Conservation (phyloP, 441 rosid species). For the Adansonia grandidieri region DNA sequence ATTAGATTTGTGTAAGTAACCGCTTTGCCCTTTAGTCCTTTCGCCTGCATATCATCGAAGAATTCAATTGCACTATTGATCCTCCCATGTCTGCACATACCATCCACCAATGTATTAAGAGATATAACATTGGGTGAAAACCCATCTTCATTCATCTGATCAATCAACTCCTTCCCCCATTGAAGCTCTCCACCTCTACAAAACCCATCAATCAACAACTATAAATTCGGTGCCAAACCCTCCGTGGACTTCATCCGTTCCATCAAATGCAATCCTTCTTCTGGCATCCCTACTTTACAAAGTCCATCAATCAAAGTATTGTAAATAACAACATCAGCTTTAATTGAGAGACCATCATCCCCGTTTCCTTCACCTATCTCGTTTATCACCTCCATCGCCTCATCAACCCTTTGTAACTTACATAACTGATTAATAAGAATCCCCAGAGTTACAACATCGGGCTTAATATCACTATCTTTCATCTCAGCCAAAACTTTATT, state of each 20-base stretch:
- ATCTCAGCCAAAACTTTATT: conserved; percentile 53
- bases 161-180: conserved; percentile 54
- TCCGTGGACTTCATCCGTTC: conserved; percentile 53
- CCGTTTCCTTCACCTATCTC: conserved; percentile 44
- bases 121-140: conserved; percentile 54
- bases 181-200: conserved; percentile 69
- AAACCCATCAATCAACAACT: conserved; percentile 72
- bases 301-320: conserved; percentile 76
- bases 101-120: conserved; percentile 60
- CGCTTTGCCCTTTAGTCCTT: conserved; percentile 55
- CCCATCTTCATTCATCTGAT: conserved; percentile 60
- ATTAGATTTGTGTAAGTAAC: conserved; percentile 61
- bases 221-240: conserved; percentile 54
- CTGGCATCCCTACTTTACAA: conserved; percentile 74
- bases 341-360: conserved; percentile 38
- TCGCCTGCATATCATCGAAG: conserved; percentile 51
- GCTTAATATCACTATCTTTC: conserved; percentile 55
- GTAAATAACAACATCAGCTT: conserved; percentile 65
- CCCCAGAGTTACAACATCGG: conserved; percentile 67
- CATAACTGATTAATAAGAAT: conserved; percentile 64
- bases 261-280: conserved; percentile 61
- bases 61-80: conserved; percentile 53
- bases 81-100: conserved; percentile 72
- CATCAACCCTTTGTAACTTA: conserved; percentile 61
- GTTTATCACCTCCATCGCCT: conserved; percentile 59